phyloP scores from a whole-genome alignment of 345 rosid genomes.

The Firmiana major region DNA sequence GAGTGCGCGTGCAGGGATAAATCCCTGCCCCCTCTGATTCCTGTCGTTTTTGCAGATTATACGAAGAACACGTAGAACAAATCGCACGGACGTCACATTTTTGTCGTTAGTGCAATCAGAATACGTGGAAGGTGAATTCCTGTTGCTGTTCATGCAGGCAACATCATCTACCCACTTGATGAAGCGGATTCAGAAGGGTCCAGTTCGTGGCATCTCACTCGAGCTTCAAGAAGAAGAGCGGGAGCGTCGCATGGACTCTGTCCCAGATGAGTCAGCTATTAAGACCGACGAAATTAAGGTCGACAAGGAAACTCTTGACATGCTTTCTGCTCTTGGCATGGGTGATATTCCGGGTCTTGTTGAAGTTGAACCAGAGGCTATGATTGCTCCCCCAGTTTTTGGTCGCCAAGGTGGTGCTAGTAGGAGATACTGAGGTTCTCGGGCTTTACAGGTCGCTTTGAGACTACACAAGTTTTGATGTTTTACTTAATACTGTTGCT shows the following conservation, averaged over 20 bases:
- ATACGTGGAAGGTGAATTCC: too few species aligned
- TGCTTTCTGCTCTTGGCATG: conserved; percentile 67
- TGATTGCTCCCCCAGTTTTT: background rate
- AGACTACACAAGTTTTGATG: background rate
- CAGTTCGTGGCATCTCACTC: conserved; percentile 68
- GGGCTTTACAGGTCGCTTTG: background rate
- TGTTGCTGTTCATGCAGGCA: too few species aligned
- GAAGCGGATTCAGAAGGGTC: conserved; percentile 70
- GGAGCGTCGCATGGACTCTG: conserved; percentile 75
- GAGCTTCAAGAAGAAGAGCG: conserved; percentile 78
- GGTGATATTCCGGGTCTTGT: conserved; percentile 38
- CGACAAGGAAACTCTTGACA: conserved; percentile 58
- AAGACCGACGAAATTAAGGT: conserved; percentile 48
- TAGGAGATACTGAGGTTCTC: background rate
- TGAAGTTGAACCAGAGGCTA: conserved; percentile 23
- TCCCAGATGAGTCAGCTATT: conserved; percentile 68
- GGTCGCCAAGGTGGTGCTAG: background rate
- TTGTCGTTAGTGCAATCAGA: too few species aligned
- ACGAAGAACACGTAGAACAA: too few species aligned
- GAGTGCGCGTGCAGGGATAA: too few species aligned
- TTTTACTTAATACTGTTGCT: background rate
- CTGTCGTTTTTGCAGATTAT: too few species aligned
- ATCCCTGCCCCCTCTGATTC: too few species aligned
- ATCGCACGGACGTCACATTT: too few species aligned
- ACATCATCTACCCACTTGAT: conserved; percentile 70